A percentile compares a stretch with the other conserved stretches of the same genome.
These are phyloP conservation scores for Dryadomyces quercus-mongolicae DNA, from an alignment of 2,329 filamentous ascomycete genomes.

Conservation along the genomic window DNA sequence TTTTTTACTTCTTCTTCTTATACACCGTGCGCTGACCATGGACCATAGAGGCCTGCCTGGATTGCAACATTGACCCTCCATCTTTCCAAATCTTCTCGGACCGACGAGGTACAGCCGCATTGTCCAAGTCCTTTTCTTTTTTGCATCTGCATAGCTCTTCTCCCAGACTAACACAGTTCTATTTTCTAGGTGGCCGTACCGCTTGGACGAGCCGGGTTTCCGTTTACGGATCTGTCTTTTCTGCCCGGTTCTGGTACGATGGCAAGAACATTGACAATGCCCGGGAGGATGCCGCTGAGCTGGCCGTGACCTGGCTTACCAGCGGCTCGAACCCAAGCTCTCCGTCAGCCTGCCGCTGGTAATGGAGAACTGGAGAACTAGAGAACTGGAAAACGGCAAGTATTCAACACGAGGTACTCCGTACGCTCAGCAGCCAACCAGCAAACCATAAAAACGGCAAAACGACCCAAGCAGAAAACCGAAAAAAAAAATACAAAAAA, in stretches of 20 bases:
- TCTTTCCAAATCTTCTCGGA: conserved; percentile 22
- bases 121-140: background rate
- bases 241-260: conserved; percentile 86
- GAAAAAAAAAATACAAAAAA: background rate
- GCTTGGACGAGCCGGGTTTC: conserved; percentile 78
- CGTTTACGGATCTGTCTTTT: conserved; percentile 51
- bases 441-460: background rate
- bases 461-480: background rate
- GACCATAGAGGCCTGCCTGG: conserved; percentile 19
- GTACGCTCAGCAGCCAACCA: too few species aligned
- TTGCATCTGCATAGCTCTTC: background rate
- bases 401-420: too few species aligned
- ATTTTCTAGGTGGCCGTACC: conserved; percentile 61
- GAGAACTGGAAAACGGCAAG: background rate
- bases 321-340: conserved; percentile 26
- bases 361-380: background rate
- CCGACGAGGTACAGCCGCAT: conserved; percentile 19
- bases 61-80: conserved; percentile 17
- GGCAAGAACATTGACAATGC: conserved; percentile 80
- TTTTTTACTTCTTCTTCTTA: background rate
- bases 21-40: background rate
- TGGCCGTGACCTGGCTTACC: conserved; percentile 51
- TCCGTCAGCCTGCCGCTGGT: conserved; percentile 23
- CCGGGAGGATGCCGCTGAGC: conserved; percentile 81
- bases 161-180: background rate